Percentiles rank a stretch among this genome's conserved stretches.
Conservation (phyloP, 2,329 filamentous ascomycete genomes). For the Sporothrix inflata region DNA sequence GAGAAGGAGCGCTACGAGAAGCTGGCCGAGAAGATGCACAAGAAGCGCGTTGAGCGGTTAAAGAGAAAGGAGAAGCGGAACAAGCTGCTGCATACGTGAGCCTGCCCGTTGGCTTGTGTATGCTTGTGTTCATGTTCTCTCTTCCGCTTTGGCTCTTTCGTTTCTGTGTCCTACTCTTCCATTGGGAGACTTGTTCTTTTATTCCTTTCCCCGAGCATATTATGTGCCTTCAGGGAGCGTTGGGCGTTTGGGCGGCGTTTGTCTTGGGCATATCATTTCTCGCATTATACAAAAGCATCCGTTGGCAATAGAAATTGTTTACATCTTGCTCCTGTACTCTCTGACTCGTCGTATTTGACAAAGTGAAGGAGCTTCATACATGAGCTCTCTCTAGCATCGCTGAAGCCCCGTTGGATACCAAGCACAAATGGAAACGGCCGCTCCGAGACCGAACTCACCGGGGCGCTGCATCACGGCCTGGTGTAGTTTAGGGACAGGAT, state of each 20-base stretch:
- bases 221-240: conserved; percentile 1
- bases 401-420: too few species aligned
- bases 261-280: not conserved
- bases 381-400: too few species aligned
- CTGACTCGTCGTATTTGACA: too few species aligned
- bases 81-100: conserved; percentile 72
- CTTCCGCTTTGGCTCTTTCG: not conserved
- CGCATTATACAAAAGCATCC: not conserved
- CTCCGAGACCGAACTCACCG: too few species aligned
- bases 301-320: not conserved
- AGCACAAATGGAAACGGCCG: too few species aligned
- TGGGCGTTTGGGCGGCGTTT: conserved; percentile 17
- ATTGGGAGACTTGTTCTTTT: too few species aligned
- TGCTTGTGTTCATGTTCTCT: not conserved
- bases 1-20: conserved; percentile 92
- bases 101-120: not conserved
- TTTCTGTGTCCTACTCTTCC: not conserved
- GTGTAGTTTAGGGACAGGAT: too few species aligned
- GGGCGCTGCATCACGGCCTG: too few species aligned
- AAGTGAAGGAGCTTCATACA: too few species aligned
- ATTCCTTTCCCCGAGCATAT: not conserved
- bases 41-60: conserved; percentile 87
- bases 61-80: conserved; percentile 97
- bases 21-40: conserved; percentile 97
- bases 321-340: too few species aligned